Conservation (phyloP, 106 monocot genomes). For the Apostasia ramifera region DNA sequence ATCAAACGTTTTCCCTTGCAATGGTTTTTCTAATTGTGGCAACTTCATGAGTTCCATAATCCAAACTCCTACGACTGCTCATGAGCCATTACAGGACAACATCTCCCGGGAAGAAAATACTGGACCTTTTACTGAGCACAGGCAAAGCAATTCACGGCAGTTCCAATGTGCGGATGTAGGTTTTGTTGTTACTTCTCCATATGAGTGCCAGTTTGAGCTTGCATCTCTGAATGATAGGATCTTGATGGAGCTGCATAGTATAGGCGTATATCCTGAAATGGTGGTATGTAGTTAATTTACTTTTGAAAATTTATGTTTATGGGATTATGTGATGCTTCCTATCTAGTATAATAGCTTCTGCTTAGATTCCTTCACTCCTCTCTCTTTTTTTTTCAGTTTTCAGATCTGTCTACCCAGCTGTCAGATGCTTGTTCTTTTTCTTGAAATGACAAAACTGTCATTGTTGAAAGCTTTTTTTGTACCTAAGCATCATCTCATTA, state of each 20-base stretch:
- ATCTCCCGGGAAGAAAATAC: slow-evolving; percentile 8
- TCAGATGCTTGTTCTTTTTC: not conserved
- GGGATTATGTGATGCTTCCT: not conserved
- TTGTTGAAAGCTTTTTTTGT: too few species aligned
- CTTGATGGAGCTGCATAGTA: slow-evolving; percentile 86
- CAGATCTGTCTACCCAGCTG: too few species aligned
- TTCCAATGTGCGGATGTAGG: slow-evolving; percentile 5
- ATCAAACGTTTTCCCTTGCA: slow-evolving; percentile 34
- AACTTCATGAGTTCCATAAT: slow-evolving; percentile 16
- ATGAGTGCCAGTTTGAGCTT: slow-evolving; percentile 48
- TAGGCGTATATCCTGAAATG: slow-evolving; percentile 59
- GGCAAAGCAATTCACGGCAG: slow-evolving; percentile 14
- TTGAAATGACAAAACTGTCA: too few species aligned
- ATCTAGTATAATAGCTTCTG: too few species aligned
- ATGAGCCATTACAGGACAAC: slow-evolving; percentile 33
- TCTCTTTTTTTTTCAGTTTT: not conserved
- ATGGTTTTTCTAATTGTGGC: slow-evolving; percentile 32
- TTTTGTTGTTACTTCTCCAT: slow-evolving; percentile 22
- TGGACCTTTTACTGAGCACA: slow-evolving; percentile 12
- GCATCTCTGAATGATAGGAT: slow-evolving; percentile 76
- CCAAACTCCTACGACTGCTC: slow-evolving; percentile 21
- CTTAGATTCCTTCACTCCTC: not conserved
- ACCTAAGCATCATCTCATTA: too few species aligned
- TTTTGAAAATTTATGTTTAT: not conserved
- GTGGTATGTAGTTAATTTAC: slow-evolving; percentile 34